Percentiles rank a stretch among this genome's conserved stretches.
Conservation (phyloP, 768 basidiomycete genomes). For the Melanogaster broomeanus region DNA sequence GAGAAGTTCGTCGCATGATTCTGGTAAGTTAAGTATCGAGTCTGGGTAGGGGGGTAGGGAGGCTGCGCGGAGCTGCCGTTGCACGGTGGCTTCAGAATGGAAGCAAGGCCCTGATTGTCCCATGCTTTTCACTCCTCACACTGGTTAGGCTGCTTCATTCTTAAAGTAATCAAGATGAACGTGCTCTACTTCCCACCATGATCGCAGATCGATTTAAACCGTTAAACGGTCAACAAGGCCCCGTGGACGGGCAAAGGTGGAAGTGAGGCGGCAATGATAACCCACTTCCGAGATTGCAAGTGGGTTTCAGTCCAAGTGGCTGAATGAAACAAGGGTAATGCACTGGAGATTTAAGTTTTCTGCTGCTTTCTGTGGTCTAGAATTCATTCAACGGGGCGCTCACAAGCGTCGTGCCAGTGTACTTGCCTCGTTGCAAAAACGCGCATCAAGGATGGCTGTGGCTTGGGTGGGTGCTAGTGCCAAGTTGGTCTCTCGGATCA, state of each 20-base stretch:
- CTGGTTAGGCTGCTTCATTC: neutral
- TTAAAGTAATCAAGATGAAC: neutral
- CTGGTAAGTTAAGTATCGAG: neutral
- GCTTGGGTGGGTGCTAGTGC: too few species aligned
- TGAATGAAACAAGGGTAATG: too few species aligned
- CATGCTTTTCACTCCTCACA: neutral
- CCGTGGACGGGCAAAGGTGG: neutral
- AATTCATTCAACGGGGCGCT: neutral
- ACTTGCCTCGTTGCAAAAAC: constrained; percentile 19
- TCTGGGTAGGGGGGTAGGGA: neutral
- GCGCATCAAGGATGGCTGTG: constrained; percentile 9
- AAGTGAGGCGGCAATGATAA: neutral
- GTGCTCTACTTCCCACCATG: neutral
- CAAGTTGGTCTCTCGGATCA: too few species aligned
- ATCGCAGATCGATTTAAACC: neutral
- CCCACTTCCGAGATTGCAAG: neutral
- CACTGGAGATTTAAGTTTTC: too few species aligned
- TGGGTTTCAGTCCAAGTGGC: neutral
- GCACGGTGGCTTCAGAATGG: neutral
- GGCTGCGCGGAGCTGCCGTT: neutral
- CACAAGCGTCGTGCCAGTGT: neutral
- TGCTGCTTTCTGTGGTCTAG: neutral
- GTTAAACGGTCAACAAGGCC: neutral
- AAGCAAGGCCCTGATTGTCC: neutral
- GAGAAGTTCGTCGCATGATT: neutral